Base-by-base conservation (phyloP, 305 asterid species). In the Euphrasia arctica region DNA sequence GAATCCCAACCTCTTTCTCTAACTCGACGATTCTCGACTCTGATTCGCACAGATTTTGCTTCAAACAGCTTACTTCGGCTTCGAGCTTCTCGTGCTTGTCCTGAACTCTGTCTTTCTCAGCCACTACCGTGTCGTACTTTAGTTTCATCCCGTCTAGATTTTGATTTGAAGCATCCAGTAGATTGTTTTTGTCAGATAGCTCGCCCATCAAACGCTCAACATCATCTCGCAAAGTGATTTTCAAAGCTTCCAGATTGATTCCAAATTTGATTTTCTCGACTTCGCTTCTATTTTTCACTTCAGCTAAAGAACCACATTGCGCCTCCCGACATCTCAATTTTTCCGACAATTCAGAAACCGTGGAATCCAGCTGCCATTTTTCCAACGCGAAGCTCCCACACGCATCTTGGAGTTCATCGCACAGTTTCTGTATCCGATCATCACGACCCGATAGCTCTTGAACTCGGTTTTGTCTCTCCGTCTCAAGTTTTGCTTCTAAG, bases 281-380 rank as follows among this genome's bases (percentile, higher is more conserved):
- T 80, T 85, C 79, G 39, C 67, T 55, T 58, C 61, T 76, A 73
- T 75, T 68, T 4, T 76, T 64, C 76, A 74, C 81, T 1, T 67
- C 72, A 5, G 74, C 75, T 73, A 89, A 62, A 2, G 60, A 49
- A 64, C 73, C 72, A 39, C 75, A 73, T 70, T 18, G 8, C 43
- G 9, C 43, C 9, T 39, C 43, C 43, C 9, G 43, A 39, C 8
- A 39, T 15, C 47, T 62, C 67, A 79, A 62, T 15, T 69, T 56
- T 70, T 79, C 82, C 3, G 81, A 67, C 70, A 86, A 34, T 65
- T 71, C 50, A 54, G 82, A 69, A 54, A 81, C 74, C 32, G 76
- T 73, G 64, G 88, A 74, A 68, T 79, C 90, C 12, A 89, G 73
- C 15, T 81, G 80, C 67, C 78, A 79, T 75, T 81, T 88, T 73